Conservation (phyloP, 2,329 filamentous ascomycete species). For the Clonostachys sp. region DNA sequence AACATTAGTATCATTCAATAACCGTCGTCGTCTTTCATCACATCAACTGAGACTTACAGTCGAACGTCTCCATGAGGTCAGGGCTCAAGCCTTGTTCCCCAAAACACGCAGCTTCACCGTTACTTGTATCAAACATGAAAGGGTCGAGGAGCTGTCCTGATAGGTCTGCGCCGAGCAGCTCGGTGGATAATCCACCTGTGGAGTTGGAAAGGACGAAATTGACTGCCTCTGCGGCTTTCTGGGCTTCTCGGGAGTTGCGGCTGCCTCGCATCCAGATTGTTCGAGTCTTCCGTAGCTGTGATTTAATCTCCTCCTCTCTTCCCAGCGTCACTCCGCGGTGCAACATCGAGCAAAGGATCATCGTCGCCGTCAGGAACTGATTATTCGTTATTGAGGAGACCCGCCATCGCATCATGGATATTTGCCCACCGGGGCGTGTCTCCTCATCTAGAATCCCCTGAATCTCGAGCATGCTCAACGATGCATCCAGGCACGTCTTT, state of each 20-base stretch:
- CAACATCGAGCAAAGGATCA: neutral
- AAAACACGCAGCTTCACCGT: too few relatives aligned
- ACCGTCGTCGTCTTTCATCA: too few relatives aligned
- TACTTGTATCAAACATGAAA: too few relatives aligned
- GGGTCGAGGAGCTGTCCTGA: too few relatives aligned
- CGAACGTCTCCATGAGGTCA: too few relatives aligned
- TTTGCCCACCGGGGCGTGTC: slow-evolving; percentile 9
- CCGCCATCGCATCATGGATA: slow-evolving; percentile 12
- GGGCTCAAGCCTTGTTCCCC: too few relatives aligned
- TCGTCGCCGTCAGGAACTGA: slow-evolving; percentile 13
- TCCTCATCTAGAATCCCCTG: slow-evolving; percentile 16
- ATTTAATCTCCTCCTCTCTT: neutral
- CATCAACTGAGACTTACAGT: too few relatives aligned
- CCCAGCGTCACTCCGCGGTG: neutral
- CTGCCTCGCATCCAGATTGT: neutral
- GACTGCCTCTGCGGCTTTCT: neutral
- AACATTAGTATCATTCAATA: too few relatives aligned
- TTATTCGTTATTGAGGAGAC: slow-evolving; percentile 13
- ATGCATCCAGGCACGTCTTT: slow-evolving; percentile 11
- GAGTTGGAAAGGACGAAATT: neutral
- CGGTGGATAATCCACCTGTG: too few relatives aligned
- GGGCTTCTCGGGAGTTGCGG: neutral
- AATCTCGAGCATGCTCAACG: slow-evolving; percentile 11
- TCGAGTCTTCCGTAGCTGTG: neutral
- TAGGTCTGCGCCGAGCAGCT: too few relatives aligned